These are phyloP conservation scores for Crithidia mellificae DNA, from an alignment of 208 protist genomes.

Conservation along the genomic window DNA sequence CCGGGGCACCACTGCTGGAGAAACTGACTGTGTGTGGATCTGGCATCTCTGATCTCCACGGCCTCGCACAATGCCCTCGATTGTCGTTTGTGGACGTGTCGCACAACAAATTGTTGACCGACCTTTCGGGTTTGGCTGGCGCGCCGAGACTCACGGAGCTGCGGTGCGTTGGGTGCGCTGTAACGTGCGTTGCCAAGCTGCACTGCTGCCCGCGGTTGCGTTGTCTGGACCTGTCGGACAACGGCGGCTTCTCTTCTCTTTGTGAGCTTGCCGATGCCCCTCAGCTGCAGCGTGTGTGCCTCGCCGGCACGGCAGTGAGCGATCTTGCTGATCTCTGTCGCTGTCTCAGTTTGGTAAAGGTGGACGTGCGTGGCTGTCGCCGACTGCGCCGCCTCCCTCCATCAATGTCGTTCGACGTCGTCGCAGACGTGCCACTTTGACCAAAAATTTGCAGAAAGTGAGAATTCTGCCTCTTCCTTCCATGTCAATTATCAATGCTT, in stretches of 20 bases:
- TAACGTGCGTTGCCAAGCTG: not conserved
- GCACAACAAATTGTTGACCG: not conserved
- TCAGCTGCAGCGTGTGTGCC: not conserved
- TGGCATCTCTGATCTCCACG: not conserved
- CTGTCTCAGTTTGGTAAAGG: not conserved
- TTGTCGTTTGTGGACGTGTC: slow-evolving; percentile 5
- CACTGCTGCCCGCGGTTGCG: not conserved
- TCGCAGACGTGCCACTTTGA: not conserved
- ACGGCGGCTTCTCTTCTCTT: not conserved
- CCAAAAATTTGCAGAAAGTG: too few relatives aligned
- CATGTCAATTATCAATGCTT: too few relatives aligned
- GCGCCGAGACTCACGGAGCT: slow-evolving; percentile 4
- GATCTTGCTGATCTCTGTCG: not conserved
- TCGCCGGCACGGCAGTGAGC: slow-evolving; percentile 3
- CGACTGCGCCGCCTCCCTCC: not conserved
- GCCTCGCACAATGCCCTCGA: not conserved
- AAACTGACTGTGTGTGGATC: not conserved
- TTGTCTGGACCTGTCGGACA: slow-evolving; percentile 1
- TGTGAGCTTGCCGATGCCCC: not conserved
- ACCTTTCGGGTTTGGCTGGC: slow-evolving; percentile 9
- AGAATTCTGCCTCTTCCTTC: too few relatives aligned
- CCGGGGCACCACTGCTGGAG: slow-evolving; percentile 4
- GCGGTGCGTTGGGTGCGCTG: not conserved
- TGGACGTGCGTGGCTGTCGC: slow-evolving; percentile 13
- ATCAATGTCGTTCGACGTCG: not conserved